Conservation (phyloP, 495 filamentous ascomycete species). For the Tuber magnatum region DNA sequence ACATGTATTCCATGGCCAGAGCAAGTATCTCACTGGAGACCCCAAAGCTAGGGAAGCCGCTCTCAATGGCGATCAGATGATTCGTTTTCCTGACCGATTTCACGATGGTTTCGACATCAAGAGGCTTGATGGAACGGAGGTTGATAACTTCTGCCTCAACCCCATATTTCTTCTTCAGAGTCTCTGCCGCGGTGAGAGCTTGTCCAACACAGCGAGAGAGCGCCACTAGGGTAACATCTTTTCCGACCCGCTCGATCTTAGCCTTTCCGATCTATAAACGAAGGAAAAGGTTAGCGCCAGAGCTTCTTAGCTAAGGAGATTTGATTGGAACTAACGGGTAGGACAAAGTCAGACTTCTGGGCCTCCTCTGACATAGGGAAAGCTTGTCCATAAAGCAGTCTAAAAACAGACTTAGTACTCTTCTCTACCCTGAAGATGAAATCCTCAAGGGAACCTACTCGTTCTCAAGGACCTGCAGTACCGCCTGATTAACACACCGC, state of each 20-base stretch:
- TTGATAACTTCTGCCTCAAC: constrained; percentile 96
- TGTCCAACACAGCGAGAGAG: constrained; percentile 93
- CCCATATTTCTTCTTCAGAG: constrained; percentile 90
- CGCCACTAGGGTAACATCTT: constrained; percentile 90
- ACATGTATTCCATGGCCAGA: constrained; percentile 91
- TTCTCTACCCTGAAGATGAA: neutral
- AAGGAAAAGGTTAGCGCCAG: constrained; percentile 13
- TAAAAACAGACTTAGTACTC: constrained; percentile 37
- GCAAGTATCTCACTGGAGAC: constrained; percentile 88
- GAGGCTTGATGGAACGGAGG: constrained; percentile 89
- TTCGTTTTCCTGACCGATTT: constrained; percentile 98
- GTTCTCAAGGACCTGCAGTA: constrained; percentile 9
- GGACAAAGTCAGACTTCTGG: constrained; percentile 88
- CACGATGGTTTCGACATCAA: constrained; percentile 90
- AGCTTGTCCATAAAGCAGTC: constrained; percentile 79
- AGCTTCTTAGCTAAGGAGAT: neutral
- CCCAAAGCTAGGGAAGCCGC: constrained; percentile 90
- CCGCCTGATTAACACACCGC: neutral
- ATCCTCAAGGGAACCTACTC: neutral
- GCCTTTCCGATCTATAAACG: constrained; percentile 71
- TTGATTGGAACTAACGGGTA: constrained; percentile 51
- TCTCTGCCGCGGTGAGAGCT: constrained; percentile 76
- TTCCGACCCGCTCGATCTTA: constrained; percentile 93
- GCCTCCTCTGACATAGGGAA: constrained; percentile 97
- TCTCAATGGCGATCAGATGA: constrained; percentile 84